Conservation (phyloP, 2,329 filamentous ascomycete genomes). For the Monilinia fructicola region DNA sequence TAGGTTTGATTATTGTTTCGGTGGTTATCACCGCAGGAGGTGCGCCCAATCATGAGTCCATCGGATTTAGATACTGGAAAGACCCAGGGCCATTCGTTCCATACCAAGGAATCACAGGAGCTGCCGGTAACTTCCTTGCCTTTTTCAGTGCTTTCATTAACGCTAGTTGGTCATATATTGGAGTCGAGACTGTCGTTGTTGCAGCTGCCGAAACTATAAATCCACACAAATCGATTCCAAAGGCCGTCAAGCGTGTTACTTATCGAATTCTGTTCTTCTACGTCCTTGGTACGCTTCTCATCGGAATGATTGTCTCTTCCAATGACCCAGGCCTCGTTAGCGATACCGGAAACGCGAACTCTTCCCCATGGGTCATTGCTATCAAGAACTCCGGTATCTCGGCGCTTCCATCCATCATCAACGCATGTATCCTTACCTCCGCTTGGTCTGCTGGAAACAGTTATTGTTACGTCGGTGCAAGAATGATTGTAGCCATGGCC, state of each 20-base stretch:
- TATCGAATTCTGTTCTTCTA: conserved; percentile 59
- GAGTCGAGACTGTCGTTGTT: conserved; percentile 54
- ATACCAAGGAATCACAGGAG: conserved; percentile 60
- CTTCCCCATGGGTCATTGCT: conserved; percentile 70
- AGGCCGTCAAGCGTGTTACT: conserved; percentile 52
- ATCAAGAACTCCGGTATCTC: conserved; percentile 66
- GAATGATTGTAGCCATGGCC: conserved; percentile 67
- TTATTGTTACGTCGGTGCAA: conserved; percentile 63
- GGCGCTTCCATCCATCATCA: conserved; percentile 68
- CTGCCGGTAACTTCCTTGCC: conserved; percentile 60
- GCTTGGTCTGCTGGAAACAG: conserved; percentile 62
- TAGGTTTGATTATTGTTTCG: conserved; percentile 64
- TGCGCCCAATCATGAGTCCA: conserved; percentile 55
- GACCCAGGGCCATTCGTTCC: conserved; percentile 67
- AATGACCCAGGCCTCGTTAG: conserved; percentile 49
- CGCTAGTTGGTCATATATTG: conserved; percentile 50
- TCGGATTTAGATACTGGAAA: conserved; percentile 70
- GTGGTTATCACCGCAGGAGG: conserved; percentile 64
- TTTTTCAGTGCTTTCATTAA: conserved; percentile 47
- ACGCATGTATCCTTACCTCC: conserved; percentile 65
- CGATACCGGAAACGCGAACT: conserved; percentile 46
- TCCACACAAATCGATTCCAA: conserved; percentile 54
- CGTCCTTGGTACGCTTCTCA: conserved; percentile 49
- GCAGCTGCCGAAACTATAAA: conserved; percentile 57
- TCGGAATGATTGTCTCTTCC: conserved; percentile 58